Evolutionary conservation across 805 yeast genomes (phyloP).

Genomic region (Candida pini): DNA sequence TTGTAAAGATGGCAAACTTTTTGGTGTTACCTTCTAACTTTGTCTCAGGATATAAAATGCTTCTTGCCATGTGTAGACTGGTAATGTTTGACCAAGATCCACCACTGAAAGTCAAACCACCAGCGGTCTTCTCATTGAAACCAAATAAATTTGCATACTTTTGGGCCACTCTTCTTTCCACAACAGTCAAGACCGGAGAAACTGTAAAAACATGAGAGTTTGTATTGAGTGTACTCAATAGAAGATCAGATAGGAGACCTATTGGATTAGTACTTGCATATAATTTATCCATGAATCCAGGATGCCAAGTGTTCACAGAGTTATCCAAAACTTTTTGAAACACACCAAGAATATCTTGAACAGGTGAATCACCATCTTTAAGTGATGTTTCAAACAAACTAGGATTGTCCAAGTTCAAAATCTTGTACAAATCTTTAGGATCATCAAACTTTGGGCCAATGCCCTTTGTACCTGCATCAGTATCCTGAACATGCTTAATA

Average conservation of each 20-base stretch:
- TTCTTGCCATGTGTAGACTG: constrained; percentile 70
- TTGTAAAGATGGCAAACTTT: constrained; percentile 65
- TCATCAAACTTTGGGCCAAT: constrained; percentile 46
- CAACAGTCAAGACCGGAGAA: constrained; percentile 70
- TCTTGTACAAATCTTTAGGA: constrained; percentile 41
- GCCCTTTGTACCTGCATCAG: constrained; percentile 37
- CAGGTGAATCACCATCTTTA: constrained; percentile 7
- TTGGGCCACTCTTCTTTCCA: constrained; percentile 63
- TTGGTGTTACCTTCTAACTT: constrained; percentile 52
- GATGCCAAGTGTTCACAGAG: constrained; percentile 82
- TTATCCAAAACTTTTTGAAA: constrained; percentile 55
- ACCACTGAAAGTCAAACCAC: constrained; percentile 82
- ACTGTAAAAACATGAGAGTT: constrained; percentile 84
- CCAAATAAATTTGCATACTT: constrained; percentile 68
- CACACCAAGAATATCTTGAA: constrained; percentile 39
- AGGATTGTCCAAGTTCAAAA: constrained; percentile 29
- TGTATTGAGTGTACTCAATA: constrained; percentile 67
- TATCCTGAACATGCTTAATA: constrained; percentile 43
- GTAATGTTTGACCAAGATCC: constrained; percentile 86
- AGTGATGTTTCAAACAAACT: constrained; percentile 23
- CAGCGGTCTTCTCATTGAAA: constrained; percentile 48
- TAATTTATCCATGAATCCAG: constrained; percentile 77
- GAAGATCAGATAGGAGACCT: constrained; percentile 68
- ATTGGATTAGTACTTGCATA: constrained; percentile 85
- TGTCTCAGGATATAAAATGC: constrained; percentile 62